phyloP scores from a whole-genome alignment of 106 monocot genomes.

The Gastrodia elata region DNA sequence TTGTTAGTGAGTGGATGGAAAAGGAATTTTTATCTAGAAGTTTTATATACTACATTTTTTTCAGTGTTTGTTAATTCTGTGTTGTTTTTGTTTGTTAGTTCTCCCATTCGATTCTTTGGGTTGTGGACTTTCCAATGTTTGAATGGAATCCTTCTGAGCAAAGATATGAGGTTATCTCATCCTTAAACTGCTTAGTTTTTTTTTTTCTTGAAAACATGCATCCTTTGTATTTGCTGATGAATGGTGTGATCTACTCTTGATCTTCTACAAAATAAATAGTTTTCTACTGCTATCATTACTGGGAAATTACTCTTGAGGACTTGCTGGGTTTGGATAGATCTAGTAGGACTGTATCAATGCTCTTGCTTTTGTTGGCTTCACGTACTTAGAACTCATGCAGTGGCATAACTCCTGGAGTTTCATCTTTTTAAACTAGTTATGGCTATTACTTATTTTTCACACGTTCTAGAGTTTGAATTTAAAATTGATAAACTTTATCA shows the following conservation, averaged over 20 bases:
- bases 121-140: constrained; percentile 97
- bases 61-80: neutral
- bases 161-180: constrained; percentile 57
- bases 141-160: constrained; percentile 91
- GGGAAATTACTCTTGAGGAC: neutral
- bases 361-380: no score
- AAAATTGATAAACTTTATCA: no score
- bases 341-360: neutral
- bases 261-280: neutral
- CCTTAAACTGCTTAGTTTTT: neutral
- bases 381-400: no score
- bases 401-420: no score
- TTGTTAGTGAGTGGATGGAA: neutral
- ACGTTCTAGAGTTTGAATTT: no score
- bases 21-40: neutral
- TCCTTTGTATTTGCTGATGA: neutral
- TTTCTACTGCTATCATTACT: neutral
- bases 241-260: neutral
- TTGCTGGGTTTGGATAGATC: neutral
- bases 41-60: neutral
- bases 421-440: no score
- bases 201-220: neutral
- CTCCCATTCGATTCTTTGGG: constrained; percentile 85
- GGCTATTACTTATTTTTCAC: no score
- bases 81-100: constrained; percentile 21